phyloP scores from a whole-genome alignment of 2,329 filamentous ascomycete genomes.

The Daldinia sp. region DNA sequence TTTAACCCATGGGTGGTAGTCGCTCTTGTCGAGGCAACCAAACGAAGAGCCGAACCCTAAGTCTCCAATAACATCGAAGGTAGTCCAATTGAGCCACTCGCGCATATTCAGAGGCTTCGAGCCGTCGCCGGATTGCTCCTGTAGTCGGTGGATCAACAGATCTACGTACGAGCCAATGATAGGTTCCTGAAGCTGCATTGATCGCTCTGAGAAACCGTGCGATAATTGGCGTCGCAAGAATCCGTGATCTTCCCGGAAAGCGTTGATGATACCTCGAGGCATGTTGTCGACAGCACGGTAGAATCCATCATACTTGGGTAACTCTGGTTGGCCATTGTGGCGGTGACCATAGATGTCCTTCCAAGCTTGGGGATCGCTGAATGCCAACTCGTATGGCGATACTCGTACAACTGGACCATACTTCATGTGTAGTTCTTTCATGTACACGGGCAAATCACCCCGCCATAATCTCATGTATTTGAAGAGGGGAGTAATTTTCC shows the following conservation, averaged over 20 bases:
- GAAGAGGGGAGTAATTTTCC: conserved; percentile 17
- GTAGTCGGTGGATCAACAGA: conserved; percentile 42
- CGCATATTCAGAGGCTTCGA: conserved; percentile 33
- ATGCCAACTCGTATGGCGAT: conserved; percentile 52
- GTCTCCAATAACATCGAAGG: conserved; percentile 37
- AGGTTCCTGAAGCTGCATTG: conserved; percentile 51
- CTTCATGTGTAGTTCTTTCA: conserved; percentile 43
- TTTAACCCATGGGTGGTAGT: conserved; percentile 36
- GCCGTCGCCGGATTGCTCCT: conserved; percentile 33
- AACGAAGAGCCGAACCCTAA: conserved; percentile 34
- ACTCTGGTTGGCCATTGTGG: conserved; percentile 33
- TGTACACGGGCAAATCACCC: conserved; percentile 29
- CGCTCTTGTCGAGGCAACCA: conserved; percentile 31
- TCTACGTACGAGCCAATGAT: conserved; percentile 49
- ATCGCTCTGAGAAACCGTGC: conserved; percentile 48
- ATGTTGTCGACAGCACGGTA: conserved; percentile 38
- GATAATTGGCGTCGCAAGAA: conserved; percentile 45
- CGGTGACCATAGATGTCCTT: conserved; percentile 44
- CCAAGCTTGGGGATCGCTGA: conserved; percentile 48
- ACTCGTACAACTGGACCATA: conserved; percentile 53
- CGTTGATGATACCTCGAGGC: conserved; percentile 44
- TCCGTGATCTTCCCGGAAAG: conserved; percentile 43
- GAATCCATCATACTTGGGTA: conserved; percentile 42
- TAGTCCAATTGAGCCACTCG: conserved; percentile 36
- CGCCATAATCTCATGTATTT: conserved; percentile 4